Evolutionary conservation across 129 eudicot species (phyloP), one percentile per base, ranked within the genome.

Genomic region (Cynara cardunculus): DNA sequence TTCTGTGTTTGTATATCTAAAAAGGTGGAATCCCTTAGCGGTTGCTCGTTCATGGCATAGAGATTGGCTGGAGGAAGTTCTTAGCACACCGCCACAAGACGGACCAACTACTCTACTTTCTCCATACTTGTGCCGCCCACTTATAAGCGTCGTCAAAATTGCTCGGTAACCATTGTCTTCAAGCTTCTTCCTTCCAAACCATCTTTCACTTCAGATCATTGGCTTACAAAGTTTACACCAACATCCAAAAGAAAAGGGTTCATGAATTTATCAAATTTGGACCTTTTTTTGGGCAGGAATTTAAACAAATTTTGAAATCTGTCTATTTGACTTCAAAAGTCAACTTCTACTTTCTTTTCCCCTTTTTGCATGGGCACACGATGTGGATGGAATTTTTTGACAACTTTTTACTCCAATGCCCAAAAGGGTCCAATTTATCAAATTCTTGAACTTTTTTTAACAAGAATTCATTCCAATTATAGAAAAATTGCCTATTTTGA

Each of bases 41-140:
- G 96, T 94, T 73, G 97, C 99, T 81, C 94, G 89, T 25, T 92
- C 93, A 73, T 92, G 97, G 99, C 89, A 86, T 85, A 87, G 96
- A 87, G 91, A 92, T 73, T 85, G 87, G 78, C 92, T 94, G 1
- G 94, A 92, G 85, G 96, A 86, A 28, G 81, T 92, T 80, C 93
- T 94, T 70, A 87, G 78, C 41, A 80, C 66, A 32, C 82, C 25
- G 27, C 89, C 85, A 70, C 88, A 69, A 76, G 82, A 80, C 67
- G 90, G 73, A 67, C 67, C 78, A 41, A 70, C 32, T 28, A 81
- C 76, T 67, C 84, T 44, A 34, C 94, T 96, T 83, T 94, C 99
- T 79, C 96, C 99, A 27, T 94, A 89, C 72, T 77, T 94, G 69
- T 92, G 91, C 68, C 96, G 92, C 87, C 99, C 99, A 76, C 92